phyloP scores from a whole-genome alignment of 2,329 filamentous ascomycete genomes.

The Fusarium gaditjirri region DNA sequence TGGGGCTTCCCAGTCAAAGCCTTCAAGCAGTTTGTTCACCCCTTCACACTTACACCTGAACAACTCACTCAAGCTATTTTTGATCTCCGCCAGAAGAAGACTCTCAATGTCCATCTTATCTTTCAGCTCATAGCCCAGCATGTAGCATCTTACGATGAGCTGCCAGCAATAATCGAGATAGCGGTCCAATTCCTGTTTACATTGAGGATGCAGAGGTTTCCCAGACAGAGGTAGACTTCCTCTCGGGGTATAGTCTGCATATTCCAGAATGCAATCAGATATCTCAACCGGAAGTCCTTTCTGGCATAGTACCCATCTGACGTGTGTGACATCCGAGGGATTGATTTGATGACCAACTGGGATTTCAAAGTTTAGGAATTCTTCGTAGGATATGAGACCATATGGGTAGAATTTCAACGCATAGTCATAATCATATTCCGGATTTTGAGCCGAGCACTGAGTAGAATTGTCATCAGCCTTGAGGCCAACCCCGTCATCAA shows the following conservation, averaged over 20 bases:
- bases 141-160: conserved; percentile 11
- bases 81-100: not conserved
- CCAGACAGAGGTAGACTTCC: not conserved
- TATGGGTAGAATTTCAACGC: conserved; percentile 2
- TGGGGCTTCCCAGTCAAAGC: not conserved
- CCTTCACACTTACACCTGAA: not conserved
- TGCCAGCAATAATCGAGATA: conserved; percentile 28
- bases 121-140: conserved; percentile 1
- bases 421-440: too few species aligned
- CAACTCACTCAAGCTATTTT: not conserved
- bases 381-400: conserved; percentile 10
- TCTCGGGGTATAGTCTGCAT: not conserved
- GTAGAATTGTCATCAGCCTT: too few species aligned
- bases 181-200: not conserved
- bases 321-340: not conserved
- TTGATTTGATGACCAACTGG: too few species aligned
- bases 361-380: conserved; percentile 9
- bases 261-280: not conserved
- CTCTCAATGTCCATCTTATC: not conserved
- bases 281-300: conserved; percentile 3
- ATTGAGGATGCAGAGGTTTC: not conserved
- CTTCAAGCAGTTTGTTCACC: fast-evolving
- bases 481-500: too few species aligned
- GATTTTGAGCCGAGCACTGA: too few species aligned
- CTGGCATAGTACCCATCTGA: not conserved